These are phyloP conservation scores for Aureobasidium sp. DNA, from an alignment of 2,329 filamentous ascomycete species.

Conservation along the genomic window DNA sequence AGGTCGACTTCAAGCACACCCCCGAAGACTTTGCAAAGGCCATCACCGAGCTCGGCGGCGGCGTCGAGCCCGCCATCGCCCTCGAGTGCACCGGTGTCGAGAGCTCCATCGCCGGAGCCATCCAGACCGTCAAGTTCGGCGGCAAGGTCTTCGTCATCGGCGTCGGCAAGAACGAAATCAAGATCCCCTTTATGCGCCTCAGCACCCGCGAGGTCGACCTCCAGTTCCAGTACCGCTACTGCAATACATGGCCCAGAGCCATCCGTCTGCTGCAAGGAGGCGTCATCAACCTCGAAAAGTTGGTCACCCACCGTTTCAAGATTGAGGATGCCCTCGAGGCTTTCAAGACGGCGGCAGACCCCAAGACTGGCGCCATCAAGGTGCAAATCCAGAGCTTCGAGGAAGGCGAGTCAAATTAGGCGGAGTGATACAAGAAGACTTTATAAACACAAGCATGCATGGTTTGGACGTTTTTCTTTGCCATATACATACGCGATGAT, in stretches of 20 bases:
- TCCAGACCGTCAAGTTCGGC: constrained; percentile 88
- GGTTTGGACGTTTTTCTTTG: neutral
- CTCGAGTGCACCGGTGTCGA: constrained; percentile 95
- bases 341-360: constrained; percentile 80
- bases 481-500: constrained; percentile 7
- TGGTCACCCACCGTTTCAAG: constrained; percentile 81
- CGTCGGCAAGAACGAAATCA: constrained; percentile 91
- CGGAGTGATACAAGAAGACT: neutral
- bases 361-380: constrained; percentile 93
- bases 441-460: neutral
- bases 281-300: constrained; percentile 67
- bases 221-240: constrained; percentile 94
- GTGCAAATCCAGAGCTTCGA: constrained; percentile 75
- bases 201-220: constrained; percentile 88
- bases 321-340: constrained; percentile 83
- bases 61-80: constrained; percentile 69
- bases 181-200: constrained; percentile 87
- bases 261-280: constrained; percentile 81
- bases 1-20: constrained; percentile 54
- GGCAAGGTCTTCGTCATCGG: constrained; percentile 96
- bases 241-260: constrained; percentile 91
- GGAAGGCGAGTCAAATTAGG: constrained; percentile 24
- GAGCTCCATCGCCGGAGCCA: constrained; percentile 74
- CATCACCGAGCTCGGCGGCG: constrained; percentile 64
- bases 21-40: constrained; percentile 63